Base-by-base conservation (phyloP, 192 early-diverging fungal genomes). In the Dissophora ornata region DNA sequence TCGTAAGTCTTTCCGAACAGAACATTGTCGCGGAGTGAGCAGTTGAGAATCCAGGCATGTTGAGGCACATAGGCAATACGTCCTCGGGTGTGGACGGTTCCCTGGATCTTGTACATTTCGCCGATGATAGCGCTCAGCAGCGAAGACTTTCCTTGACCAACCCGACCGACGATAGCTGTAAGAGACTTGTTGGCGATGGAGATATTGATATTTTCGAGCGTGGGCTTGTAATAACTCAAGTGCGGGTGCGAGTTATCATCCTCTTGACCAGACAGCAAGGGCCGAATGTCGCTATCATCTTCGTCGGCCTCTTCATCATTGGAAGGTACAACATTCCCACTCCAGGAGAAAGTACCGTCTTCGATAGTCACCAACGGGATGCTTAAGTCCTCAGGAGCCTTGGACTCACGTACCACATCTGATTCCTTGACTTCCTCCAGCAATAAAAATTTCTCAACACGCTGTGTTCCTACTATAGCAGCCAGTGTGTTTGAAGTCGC, bases 21-120 rank as follows among this genome's bases (percentile, higher is more conserved):
- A 75, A 99, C 92, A 71, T 99, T 99, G 34, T 97, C 94, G 33
- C 92, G 85, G 25, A 99, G 54, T 6, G 93, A 93, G 3, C 89
- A 87, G 63, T 98, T 98, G 86, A 96, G 90, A 48, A 99, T 94
- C 96, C 96, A 99, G 9, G 97, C 85, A 36, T 67, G 96, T 91
- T 61, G 96, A 90, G 41, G 90, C 80, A 33, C 92, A 80, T 94
- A 94, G 8, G 93, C 92, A 24, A 93, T 74, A 2, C 73, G 60
- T 15, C 84, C 86, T 24, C 85, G 78, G 3, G 95, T 66, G 5
- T 45, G 59, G 10, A 94, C 90, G 3, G 78, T 62, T 47, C 92
- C 94, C 7, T 41, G 29, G 10, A 79, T 24, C 48, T 82, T 86
- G 64, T 91, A 86, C 95, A 96, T 97, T 69, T 98, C 97, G 22